A percentile compares a stretch with the other conserved stretches of the same genome.
Evolutionary conservation across 805 yeast genomes (phyloP).

Genomic region (Ogataea trehaloabstinens): DNA sequence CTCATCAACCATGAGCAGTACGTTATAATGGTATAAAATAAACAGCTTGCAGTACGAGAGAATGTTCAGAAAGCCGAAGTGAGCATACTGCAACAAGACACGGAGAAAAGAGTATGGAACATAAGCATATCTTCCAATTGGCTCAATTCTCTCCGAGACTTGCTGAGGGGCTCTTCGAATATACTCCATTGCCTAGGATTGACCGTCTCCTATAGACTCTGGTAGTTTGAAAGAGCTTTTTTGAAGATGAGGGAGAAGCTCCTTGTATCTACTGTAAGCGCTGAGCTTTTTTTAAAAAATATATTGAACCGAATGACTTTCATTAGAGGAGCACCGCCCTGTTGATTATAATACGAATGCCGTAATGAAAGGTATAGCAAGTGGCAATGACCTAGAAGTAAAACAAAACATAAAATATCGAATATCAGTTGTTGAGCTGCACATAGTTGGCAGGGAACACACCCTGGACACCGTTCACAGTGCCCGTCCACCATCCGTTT

Average conservation of each 20-base stretch:
- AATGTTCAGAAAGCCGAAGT: constrained; percentile 15
- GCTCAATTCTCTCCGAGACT: constrained; percentile 6
- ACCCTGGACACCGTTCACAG: constrained; percentile 79
- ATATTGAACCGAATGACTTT: too few relatives aligned
- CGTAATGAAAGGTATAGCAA: too few relatives aligned
- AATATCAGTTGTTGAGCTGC: constrained; percentile 48
- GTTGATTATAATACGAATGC: too few relatives aligned
- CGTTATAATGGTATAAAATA: constrained; percentile 22
- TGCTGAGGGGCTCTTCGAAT: constrained; percentile 4
- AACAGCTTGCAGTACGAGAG: constrained; percentile 18
- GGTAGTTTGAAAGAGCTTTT: neutral
- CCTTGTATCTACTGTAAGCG: too few relatives aligned
- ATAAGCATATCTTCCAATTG: constrained; percentile 23
- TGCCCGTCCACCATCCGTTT: constrained; percentile 99
- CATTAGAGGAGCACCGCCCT: too few relatives aligned
- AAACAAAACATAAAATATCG: too few relatives aligned
- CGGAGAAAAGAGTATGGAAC: constrained; percentile 25
- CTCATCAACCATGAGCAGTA: constrained; percentile 23
- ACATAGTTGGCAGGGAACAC: constrained; percentile 97
- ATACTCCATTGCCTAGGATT: constrained; percentile 7
- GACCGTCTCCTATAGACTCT: too few relatives aligned
- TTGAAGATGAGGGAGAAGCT: too few relatives aligned
- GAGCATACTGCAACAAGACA: constrained; percentile 20
- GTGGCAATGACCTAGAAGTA: too few relatives aligned
- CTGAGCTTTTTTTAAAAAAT: too few relatives aligned